Base-by-base conservation (phyloP, 768 basidiomycete genomes). In the Panaeolus papilionaceus region DNA sequence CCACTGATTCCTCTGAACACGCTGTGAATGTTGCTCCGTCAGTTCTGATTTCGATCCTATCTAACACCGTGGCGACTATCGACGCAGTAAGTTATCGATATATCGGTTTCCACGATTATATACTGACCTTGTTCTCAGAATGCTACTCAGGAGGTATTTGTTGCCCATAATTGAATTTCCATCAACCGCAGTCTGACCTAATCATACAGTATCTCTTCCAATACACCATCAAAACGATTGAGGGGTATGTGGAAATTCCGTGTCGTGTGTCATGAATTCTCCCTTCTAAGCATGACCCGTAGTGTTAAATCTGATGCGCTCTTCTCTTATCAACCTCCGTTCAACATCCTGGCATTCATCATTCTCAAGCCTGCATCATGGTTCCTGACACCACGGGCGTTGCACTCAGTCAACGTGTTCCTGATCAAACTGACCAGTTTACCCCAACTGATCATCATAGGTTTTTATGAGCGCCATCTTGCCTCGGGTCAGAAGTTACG, bases 251-350 rank as follows among this genome's bases (percentile, higher is more conserved):
- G 6, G 28, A 38, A 42, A 26, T 44, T 49, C 2, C 8, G 11
- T 26, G 23, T 23, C 11, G 8, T 26, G 47, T 65, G 20, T 14
- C 6, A 18, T 26, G 14, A 49, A 9, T 23, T 49, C 7, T 49
- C 20, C 47, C 20, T 49, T 23, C 47, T 49, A 26, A 37, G 38
- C 4, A 42, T n/a, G 18, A 18, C 42, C 14, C 45, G 11, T 69
- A 93, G 94, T 26, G 92, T 95, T 74, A 95, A 95, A 75, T 90
- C 91, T 2, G 94, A 96, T 75, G 93, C 93, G 0, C 82, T 98
- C 18, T 94, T 96, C 80, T 94, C 92, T 61, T 97, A 98, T 73
- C 93, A 95, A 71, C 94, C 93, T 1, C 95, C 95, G 1, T 94
- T 95, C 85, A 95, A 94, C 72, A 80, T 94, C 20, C 79, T 93